Evolutionary conservation across 768 basidiomycete species (phyloP), one percentile per base, ranked within the genome.

Genomic region (Lactarius sp.): DNA sequence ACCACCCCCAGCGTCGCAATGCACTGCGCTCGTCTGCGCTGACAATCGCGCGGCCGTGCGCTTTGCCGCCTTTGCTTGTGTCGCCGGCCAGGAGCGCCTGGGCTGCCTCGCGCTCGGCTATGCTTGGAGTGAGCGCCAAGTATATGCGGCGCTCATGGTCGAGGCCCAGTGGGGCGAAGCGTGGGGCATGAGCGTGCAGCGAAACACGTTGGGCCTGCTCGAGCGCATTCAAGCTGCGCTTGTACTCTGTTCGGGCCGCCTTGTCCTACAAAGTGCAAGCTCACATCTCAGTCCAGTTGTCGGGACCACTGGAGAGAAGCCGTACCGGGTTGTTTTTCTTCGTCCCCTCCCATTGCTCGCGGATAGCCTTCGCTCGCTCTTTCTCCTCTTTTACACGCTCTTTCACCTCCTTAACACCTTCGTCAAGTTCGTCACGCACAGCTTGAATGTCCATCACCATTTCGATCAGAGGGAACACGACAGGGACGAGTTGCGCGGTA

Each of bases 1-100:
- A 87, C 86, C 86, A 90, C 1, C 83, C 78, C 90, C 90, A 93
- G 37, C 81, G 79, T 62, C 72, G 79, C 72, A 86, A 73, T 39
- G 76, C 73, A 22, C 72, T 71, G n/a, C 84, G 76, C n/a, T 85
- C 83, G 14, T 82, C 82, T 36, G 75, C 73, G 8, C 77, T 69
- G 31, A 78, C 36, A 73, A 75, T 33, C 71, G 71, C 59, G 71
- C 76, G 34, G 72, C 76, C 69, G 75, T 80, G 69, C 72, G 80
- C 70, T 74, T 80, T 61, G 73, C 72, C 65, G 58, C 73, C 61
- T 69, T 78, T 79, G 60, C 72, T 57, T 62, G 68, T 52, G 56
- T 74, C 65, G 62, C 69, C 69, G 70, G 78, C 51, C 5, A 75
- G 59, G 9, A 75, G 67, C 18, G 72, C 66, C 27, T 67, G 72